These are phyloP conservation scores for Blastocystis sp. DNA, from an alignment of 352 stramenopile genomes.

Conservation along the genomic window DNA sequence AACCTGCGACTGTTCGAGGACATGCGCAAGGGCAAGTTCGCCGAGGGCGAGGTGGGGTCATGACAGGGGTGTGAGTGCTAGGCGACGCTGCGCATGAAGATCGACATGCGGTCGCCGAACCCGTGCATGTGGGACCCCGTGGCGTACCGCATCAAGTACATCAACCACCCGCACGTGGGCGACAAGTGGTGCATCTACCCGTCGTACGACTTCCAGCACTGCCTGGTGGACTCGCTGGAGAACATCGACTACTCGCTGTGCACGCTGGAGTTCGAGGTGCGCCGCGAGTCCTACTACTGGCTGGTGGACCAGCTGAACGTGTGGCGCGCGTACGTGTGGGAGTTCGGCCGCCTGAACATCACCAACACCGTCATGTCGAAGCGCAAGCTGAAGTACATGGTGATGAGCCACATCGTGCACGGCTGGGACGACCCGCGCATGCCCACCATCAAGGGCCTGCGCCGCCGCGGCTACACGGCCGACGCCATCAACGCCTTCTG, in stretches of 20 bases:
- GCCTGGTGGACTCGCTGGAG: conserved; percentile 94
- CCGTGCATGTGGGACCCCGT: conserved; percentile 98
- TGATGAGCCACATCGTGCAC: conserved; percentile 76
- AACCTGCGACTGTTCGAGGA: conserved; percentile 91
- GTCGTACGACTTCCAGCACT: conserved; percentile 99
- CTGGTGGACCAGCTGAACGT: conserved; percentile 85
- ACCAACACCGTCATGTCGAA: conserved; percentile 97
- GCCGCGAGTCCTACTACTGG: conserved; percentile 96
- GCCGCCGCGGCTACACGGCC: conserved; percentile 82
- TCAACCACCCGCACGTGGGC: conserved; percentile 92
- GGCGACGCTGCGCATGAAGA: conserved; percentile 96
- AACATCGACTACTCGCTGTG: conserved; percentile 99
- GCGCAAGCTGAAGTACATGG: conserved; percentile 92
- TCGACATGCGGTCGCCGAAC: conserved; percentile 93
- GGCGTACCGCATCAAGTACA: conserved; percentile 97
- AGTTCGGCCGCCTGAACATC: conserved; percentile 92
- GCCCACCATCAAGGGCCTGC: conserved; percentile 89
- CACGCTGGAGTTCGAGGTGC: conserved; percentile 97
- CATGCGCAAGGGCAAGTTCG: conserved; percentile 88
- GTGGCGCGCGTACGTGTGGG: conserved; percentile 89
- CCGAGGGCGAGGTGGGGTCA: conserved; percentile 80
- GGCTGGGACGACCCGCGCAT: conserved; percentile 93
- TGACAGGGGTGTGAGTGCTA: conserved; percentile 93
- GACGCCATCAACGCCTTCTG: conserved; percentile 86
- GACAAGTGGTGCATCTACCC: conserved; percentile 98